Conservation (phyloP, 2,329 filamentous ascomycete species). For the Colletotrichum liriopes region DNA sequence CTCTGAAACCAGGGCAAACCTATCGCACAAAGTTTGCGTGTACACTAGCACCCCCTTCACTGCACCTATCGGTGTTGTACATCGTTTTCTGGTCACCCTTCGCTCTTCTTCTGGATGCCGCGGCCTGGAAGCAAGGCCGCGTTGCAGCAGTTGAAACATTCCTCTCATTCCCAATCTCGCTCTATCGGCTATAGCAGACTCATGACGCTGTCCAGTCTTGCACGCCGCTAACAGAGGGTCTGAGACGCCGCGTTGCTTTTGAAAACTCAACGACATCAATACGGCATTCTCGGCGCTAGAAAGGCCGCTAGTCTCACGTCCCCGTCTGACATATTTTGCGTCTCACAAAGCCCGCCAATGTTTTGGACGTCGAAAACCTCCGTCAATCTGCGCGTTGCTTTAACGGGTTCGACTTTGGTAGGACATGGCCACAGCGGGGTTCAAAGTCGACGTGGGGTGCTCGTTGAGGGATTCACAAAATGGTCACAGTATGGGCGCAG, state of each 20-base stretch:
- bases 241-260: conserved; percentile 36
- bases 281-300: conserved; percentile 11
- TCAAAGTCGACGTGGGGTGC: background rate
- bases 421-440: background rate
- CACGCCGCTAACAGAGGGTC: conserved; percentile 4
- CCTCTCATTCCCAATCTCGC: background rate
- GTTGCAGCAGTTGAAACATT: background rate
- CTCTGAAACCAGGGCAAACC: background rate
- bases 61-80: background rate
- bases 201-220: conserved; percentile 1
- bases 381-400: background rate
- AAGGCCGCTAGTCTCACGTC: conserved; percentile 14
- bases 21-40: background rate
- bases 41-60: background rate
- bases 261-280: conserved; percentile 7
- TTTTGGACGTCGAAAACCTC: background rate
- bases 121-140: background rate
- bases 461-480: background rate
- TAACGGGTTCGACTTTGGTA: background rate
- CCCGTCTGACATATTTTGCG: conserved; percentile 26
- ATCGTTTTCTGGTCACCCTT: background rate
- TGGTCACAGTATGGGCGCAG: background rate
- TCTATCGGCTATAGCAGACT: background rate
- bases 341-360: conserved; percentile 5
- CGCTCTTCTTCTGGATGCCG: background rate